phyloP scores from a whole-genome alignment of 768 basidiomycete genomes.

The Podaxis sp. region DNA sequence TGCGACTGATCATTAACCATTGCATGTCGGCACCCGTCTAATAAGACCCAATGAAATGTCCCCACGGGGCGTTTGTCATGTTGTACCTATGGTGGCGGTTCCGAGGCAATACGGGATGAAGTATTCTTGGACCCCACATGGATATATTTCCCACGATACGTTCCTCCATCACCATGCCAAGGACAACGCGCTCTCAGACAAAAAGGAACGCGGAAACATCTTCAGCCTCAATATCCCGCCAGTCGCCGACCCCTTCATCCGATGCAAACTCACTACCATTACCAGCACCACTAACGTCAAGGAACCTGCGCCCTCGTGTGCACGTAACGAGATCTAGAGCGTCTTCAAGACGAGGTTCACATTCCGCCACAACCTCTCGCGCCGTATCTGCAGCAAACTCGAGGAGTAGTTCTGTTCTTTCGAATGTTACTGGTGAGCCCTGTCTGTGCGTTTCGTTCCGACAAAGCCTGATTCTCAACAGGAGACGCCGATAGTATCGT shows the following conservation, averaged over 20 bases:
- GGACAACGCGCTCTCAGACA: neutral
- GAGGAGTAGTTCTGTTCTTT: constrained; percentile 5
- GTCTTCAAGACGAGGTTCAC: constrained; percentile 18
- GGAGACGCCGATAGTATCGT: neutral
- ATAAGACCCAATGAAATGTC: too few species aligned
- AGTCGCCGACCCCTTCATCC: neutral
- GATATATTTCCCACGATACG: neutral
- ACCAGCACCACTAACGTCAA: constrained; percentile 24
- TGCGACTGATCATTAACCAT: too few species aligned
- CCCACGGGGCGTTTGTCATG: too few species aligned
- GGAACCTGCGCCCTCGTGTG: constrained; percentile 18
- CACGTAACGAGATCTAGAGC: constrained; percentile 17
- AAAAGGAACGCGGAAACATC: neutral
- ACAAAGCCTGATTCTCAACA: neutral
- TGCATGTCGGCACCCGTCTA: too few species aligned
- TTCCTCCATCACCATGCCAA: neutral
- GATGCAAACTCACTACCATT: constrained; percentile 14
- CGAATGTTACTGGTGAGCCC: neutral
- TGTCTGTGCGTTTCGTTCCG: neutral
- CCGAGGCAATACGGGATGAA: too few species aligned
- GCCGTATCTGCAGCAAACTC: constrained; percentile 14
- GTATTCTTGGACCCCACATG: neutral
- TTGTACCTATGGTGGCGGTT: too few species aligned
- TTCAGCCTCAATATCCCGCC: neutral
- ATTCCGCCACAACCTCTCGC: constrained; percentile 13